phyloP scores from a whole-genome alignment of 2,329 filamentous ascomycete genomes.

The Moelleriella libera region DNA sequence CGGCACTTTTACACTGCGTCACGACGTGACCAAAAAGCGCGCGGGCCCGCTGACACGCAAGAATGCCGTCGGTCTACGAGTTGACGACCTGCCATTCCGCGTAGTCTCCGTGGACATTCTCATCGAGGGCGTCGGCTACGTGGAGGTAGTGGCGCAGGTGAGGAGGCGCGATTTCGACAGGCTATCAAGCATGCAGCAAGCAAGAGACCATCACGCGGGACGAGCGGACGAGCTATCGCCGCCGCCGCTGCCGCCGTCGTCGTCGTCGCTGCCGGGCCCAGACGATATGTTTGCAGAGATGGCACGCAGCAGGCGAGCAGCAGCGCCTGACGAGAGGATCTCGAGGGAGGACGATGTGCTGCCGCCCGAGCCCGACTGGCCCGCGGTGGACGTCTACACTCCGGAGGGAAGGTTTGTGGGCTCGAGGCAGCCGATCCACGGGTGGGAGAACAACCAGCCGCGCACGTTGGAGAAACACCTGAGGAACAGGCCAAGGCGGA shows the following conservation, averaged over 20 bases:
- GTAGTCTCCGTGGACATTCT: conserved; percentile 74
- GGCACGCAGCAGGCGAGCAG: conserved; percentile 11
- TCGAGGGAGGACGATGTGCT: background rate
- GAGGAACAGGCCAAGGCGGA: conserved; percentile 46
- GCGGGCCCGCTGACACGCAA: conserved; percentile 58
- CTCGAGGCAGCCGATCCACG: conserved; percentile 53
- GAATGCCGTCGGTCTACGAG: conserved; percentile 46
- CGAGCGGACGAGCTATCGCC: background rate
- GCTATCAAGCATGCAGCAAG: conserved; percentile 6
- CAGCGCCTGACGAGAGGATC: background rate
- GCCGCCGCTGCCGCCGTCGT: background rate
- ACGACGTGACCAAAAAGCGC: conserved; percentile 72
- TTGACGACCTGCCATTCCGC: conserved; percentile 61
- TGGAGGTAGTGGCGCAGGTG: conserved; percentile 76
- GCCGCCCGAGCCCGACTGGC: conserved; percentile 32
- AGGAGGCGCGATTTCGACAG: conserved; percentile 35
- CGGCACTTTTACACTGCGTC: conserved; percentile 58
- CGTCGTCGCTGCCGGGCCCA: background rate
- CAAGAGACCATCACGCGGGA: conserved; percentile 5
- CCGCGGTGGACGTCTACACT: conserved; percentile 70
- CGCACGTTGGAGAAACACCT: conserved; percentile 31
- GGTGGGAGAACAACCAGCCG: conserved; percentile 49
- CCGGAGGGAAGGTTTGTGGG: conserved; percentile 74
- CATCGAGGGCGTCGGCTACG: conserved; percentile 85
- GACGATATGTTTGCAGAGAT: conserved; percentile 13